phyloP scores from a whole-genome alignment of 768 basidiomycete genomes.

The Termitomyces bulborhizus region DNA sequence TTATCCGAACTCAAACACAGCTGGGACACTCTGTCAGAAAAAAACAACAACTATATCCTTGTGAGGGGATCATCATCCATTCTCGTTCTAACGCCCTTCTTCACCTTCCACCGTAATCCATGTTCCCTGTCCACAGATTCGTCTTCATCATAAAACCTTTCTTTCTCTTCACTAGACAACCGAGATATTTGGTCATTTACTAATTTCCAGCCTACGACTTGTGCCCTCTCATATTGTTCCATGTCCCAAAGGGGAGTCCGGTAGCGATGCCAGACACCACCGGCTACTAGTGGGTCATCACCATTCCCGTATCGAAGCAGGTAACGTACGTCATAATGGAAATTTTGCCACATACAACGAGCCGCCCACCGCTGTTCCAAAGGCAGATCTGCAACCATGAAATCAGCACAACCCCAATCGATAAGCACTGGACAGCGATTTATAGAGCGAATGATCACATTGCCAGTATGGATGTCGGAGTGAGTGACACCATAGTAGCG shows the following conservation, averaged over 20 bases:
- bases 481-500: too few species aligned
- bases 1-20: too few species aligned
- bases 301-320: neutral
- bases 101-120: too few species aligned
- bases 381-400: neutral
- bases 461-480: too few species aligned
- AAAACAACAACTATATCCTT: too few species aligned
- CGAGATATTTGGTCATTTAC: neutral
- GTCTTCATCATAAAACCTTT: neutral
- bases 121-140: neutral
- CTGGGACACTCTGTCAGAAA: too few species aligned
- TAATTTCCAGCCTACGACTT: neutral
- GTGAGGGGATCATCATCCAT: too few species aligned
- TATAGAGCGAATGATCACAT: too few species aligned
- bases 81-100: too few species aligned
- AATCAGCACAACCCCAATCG: too few species aligned
- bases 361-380: neutral
- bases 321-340: neutral
- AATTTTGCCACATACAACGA: neutral
- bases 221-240: neutral
- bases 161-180: neutral
- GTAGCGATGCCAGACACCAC: neutral
- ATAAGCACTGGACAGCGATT: too few species aligned
- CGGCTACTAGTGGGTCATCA: too few species aligned
- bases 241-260: neutral